phyloP scores from a whole-genome alignment of 805 yeast genomes.

The Maudiozyma saulgeensis region DNA sequence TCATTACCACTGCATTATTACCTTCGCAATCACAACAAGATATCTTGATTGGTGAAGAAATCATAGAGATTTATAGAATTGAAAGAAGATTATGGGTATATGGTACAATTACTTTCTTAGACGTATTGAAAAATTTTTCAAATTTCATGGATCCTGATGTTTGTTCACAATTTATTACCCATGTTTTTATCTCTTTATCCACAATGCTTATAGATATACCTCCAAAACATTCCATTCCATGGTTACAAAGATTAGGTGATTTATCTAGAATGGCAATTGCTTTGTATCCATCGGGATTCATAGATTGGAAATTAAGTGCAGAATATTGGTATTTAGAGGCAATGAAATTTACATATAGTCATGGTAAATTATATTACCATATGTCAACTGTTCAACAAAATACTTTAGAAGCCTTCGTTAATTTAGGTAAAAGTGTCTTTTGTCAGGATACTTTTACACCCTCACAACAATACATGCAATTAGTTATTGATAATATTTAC shows the following conservation, averaged over 20 bases:
- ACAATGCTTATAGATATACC: slow-evolving; percentile 33
- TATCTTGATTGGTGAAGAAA: slow-evolving; percentile 47
- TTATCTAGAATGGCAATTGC: slow-evolving; percentile 84
- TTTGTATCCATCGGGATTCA: slow-evolving; percentile 63
- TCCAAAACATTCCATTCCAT: slow-evolving; percentile 31
- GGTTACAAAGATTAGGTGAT: slow-evolving; percentile 84
- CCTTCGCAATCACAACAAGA: slow-evolving; percentile 51
- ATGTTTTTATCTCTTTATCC: slow-evolving; percentile 50
- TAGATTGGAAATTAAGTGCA: slow-evolving; percentile 79
- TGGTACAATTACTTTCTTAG: slow-evolving; percentile 73
- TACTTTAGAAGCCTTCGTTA: slow-evolving; percentile 63
- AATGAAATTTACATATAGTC: slow-evolving; percentile 66
- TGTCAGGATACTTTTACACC: slow-evolving; percentile 82
- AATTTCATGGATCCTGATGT: slow-evolving; percentile 71
- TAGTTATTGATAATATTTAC: slow-evolving; percentile 71
- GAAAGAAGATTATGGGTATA: slow-evolving; percentile 79
- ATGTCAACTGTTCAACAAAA: slow-evolving; percentile 77
- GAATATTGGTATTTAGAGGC: slow-evolving; percentile 77
- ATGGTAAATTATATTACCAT: slow-evolving; percentile 79
- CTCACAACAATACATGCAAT: slow-evolving; percentile 63
- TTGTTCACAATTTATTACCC: slow-evolving; percentile 62
- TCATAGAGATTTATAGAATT: slow-evolving; percentile 67
- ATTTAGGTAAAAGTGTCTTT: slow-evolving; percentile 67
- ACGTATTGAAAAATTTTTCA: slow-evolving; percentile 65
- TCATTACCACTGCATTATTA: slow-evolving; percentile 57